Conservation (phyloP, 2,329 filamentous ascomycete genomes). For the Pseudocercospora crystallina region DNA sequence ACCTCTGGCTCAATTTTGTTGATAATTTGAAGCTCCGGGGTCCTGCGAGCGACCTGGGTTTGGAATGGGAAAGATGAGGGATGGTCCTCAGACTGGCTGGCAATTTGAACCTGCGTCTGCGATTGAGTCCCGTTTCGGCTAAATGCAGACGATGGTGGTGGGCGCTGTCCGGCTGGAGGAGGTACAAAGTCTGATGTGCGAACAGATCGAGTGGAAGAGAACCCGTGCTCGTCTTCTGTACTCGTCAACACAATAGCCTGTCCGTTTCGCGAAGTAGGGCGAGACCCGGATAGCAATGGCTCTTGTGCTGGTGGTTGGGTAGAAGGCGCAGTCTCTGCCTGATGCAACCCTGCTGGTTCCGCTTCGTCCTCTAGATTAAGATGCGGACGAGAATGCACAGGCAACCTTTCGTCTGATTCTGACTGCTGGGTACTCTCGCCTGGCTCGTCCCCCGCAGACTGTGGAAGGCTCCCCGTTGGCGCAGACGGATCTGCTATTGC, state of each 20-base stretch:
- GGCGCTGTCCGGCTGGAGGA: conserved; percentile 21
- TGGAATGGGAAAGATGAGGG: conserved; percentile 25
- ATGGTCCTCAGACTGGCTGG: background rate
- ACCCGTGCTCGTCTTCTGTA: conserved; percentile 3
- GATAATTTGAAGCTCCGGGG: background rate
- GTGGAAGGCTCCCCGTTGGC: too few species aligned
- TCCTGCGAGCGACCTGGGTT: conserved; percentile 21
- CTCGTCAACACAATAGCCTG: conserved; percentile 6
- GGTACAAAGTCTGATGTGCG: conserved; percentile 17
- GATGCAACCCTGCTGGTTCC: too few species aligned
- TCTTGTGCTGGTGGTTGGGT: too few species aligned
- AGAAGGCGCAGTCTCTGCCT: background rate
- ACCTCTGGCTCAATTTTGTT: conserved; percentile 1
- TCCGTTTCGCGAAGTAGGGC: background rate
- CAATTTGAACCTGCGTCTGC: background rate
- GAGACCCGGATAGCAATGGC: too few species aligned
- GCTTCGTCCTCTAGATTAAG: too few species aligned
- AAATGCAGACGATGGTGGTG: conserved; percentile 8
- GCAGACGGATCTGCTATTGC: too few species aligned
- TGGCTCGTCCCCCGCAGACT: too few species aligned
- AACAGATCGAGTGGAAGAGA: conserved; percentile 5
- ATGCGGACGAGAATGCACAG: too few species aligned
- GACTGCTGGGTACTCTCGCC: too few species aligned
- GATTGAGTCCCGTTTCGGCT: background rate
- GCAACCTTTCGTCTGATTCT: too few species aligned